Conservation (phyloP, 352 stramenopile genomes). For the Halophytophthora polymorphica region DNA sequence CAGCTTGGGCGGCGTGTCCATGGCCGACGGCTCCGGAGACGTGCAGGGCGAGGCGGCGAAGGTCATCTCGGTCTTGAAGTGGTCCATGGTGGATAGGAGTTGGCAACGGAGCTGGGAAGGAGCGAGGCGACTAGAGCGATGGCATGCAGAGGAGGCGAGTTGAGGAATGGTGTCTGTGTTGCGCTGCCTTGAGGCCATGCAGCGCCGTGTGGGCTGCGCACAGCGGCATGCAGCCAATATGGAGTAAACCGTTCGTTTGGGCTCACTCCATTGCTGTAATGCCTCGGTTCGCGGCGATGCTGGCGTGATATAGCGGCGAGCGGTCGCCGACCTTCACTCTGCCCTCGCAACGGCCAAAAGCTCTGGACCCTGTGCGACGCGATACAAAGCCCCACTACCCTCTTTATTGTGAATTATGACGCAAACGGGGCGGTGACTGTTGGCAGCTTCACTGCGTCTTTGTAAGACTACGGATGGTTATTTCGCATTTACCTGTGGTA, state of each 20-base stretch:
- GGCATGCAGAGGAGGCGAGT: slow-evolving; percentile 17
- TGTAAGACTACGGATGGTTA: no score
- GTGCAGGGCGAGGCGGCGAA: not conserved
- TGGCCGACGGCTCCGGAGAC: not conserved
- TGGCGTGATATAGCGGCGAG: no score
- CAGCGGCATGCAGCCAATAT: not conserved
- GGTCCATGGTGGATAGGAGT: not conserved
- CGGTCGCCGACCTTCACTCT: slow-evolving; percentile 29
- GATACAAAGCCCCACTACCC: no score
- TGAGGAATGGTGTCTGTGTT: slow-evolving; percentile 15
- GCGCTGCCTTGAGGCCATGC: slow-evolving; percentile 1
- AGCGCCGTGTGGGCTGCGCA: not conserved
- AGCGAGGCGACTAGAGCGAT: not conserved
- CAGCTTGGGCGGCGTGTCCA: not conserved
- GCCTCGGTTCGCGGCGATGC: no score
- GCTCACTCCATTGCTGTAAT: no score
- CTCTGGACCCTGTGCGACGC: not conserved
- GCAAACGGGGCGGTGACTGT: no score
- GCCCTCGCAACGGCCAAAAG: not conserved
- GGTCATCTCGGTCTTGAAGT: not conserved
- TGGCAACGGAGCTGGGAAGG: not conserved
- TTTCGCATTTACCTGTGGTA: no score
- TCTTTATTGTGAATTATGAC: no score
- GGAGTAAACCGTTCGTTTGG: no score
- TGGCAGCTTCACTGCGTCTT: no score